Evolutionary conservation across 371 early-diverging fungal genomes (phyloP).

Genomic region (Actinomucor elegans): DNA sequence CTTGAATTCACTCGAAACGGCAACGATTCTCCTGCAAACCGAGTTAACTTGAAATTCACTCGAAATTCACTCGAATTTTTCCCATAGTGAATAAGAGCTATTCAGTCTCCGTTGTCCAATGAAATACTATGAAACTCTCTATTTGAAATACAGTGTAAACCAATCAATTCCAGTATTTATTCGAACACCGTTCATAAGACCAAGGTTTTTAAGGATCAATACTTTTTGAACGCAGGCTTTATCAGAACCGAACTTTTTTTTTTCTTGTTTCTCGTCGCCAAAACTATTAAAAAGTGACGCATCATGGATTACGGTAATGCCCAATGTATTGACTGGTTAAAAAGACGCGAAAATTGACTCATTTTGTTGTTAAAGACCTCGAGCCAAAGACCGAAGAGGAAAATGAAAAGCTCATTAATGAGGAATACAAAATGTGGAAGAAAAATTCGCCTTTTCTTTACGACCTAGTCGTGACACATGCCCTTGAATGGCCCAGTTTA

Average conservation of each 20-base stretch:
- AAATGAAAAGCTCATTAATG: conserved; percentile 84
- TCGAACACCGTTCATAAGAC: background rate
- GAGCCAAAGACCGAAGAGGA: conserved; percentile 32
- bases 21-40: too few species aligned
- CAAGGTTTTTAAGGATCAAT: background rate
- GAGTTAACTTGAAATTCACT: too few species aligned
- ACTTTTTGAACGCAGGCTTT: background rate
- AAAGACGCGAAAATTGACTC: background rate
- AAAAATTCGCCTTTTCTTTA: conserved; percentile 99
- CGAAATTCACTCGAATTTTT: too few species aligned
- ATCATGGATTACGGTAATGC: conserved; percentile 27
- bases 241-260: background rate
- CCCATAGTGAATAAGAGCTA: too few species aligned
- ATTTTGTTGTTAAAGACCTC: conserved; percentile 1
- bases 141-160: too few species aligned
- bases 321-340: background rate
- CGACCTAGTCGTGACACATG: conserved; percentile 97
- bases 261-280: background rate
- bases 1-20: too few species aligned
- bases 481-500: conserved; percentile 97
- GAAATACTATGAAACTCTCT: too few species aligned
- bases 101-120: too few species aligned
- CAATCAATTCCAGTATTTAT: too few species aligned
- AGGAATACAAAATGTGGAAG: conserved; percentile 98
- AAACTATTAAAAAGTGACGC: background rate